phyloP scores from a whole-genome alignment of 768 basidiomycete species.

The Serendipita sp. region DNA sequence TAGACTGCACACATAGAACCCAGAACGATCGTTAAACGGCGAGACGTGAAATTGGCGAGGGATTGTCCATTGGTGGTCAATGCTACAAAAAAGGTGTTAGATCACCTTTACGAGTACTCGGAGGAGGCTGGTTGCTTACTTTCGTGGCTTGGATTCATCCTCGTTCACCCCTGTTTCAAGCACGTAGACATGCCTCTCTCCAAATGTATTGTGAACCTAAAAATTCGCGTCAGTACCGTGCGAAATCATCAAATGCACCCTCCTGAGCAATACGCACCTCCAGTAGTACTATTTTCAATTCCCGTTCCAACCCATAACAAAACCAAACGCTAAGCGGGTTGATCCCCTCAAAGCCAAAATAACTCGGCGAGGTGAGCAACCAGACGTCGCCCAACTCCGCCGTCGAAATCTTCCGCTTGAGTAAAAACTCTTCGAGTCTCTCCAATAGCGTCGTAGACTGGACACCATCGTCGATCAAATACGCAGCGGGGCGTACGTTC shows the following conservation, averaged over 20 bases:
- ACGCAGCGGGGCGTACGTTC: constrained; percentile 31
- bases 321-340: constrained; percentile 60
- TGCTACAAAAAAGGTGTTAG: constrained; percentile 26
- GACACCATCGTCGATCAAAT: constrained; percentile 23
- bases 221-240: not conserved
- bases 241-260: not conserved
- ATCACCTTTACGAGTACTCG: not conserved
- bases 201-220: constrained; percentile 60
- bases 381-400: constrained; percentile 34
- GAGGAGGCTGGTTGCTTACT: not conserved
- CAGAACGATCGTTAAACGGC: constrained; percentile 57
- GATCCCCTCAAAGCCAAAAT: constrained; percentile 50
- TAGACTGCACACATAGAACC: constrained; percentile 46
- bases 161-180: constrained; percentile 32
- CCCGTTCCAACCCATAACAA: constrained; percentile 29
- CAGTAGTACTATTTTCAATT: constrained; percentile 32
- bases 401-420: not conserved
- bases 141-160: constrained; percentile 18
- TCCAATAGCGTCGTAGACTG: constrained; percentile 5
- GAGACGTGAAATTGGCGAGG: constrained; percentile 58
- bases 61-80: constrained; percentile 51
- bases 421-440: constrained; percentile 8
- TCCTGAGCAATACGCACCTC: constrained; percentile 32
- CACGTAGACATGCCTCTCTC: constrained; percentile 48
- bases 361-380: constrained; percentile 63